Conservation (phyloP, 257 asterid species). For the Lycium ferocissimum region DNA sequence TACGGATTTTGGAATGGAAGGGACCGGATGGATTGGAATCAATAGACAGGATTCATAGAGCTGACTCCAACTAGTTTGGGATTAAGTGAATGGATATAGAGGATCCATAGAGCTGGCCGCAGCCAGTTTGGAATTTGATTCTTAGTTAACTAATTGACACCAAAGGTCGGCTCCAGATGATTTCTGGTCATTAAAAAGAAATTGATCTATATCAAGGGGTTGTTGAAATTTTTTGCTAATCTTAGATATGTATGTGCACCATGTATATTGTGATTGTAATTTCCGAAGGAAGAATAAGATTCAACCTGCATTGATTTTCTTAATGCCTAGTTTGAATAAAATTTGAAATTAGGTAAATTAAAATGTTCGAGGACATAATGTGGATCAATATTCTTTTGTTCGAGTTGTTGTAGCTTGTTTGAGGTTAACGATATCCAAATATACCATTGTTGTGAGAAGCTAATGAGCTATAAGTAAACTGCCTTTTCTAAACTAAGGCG, state of each 20-base stretch:
- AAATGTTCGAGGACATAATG: background rate
- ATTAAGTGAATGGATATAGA: background rate
- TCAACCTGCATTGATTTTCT: constrained; percentile 5
- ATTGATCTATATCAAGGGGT: background rate
- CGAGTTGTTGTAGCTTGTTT: background rate
- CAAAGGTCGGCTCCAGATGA: too few relatives aligned
- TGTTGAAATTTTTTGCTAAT: background rate
- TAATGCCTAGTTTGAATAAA: background rate
- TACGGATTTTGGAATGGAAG: background rate
- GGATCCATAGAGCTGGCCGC: background rate
- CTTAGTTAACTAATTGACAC: background rate
- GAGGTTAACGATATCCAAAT: background rate
- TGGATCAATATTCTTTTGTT: background rate
- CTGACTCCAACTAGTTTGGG: background rate
- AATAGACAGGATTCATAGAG: background rate
- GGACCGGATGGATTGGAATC: background rate
- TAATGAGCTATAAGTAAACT: constrained; percentile 13
- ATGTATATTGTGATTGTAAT: background rate
- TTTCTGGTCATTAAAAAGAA: too few relatives aligned
- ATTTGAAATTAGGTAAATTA: constrained; percentile 11
- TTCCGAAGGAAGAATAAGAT: background rate
- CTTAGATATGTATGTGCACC: background rate
- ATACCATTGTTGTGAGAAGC: constrained; percentile 8
- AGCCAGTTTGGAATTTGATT: constrained; percentile 6
- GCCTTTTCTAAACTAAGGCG: background rate